Percentiles rank a stretch among this genome's conserved stretches.
Evolutionary conservation across 139 green algal species (phyloP).

Genomic region (Closterium sp.): DNA sequence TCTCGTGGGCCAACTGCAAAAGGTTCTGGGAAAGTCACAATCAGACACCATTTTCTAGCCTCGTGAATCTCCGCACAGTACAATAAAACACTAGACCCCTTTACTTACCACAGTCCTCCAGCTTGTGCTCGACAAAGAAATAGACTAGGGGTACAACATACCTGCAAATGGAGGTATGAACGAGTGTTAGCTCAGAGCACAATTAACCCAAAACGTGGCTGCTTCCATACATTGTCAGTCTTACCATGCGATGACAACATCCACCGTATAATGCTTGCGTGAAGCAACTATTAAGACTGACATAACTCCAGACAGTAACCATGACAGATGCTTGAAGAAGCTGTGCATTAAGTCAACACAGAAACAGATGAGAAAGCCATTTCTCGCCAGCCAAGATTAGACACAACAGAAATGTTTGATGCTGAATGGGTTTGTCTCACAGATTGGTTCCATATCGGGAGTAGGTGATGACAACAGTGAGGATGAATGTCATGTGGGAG

Average conservation of each 20-base stretch:
- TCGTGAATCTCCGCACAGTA: too few relatives aligned
- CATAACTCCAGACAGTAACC: neutral
- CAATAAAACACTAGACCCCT: neutral
- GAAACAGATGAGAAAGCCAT: too few relatives aligned
- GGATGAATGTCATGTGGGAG: slow-evolving; percentile 56
- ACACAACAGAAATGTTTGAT: too few relatives aligned
- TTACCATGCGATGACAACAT: slow-evolving; percentile 48
- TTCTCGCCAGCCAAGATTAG: too few relatives aligned
- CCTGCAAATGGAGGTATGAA: slow-evolving; percentile 11
- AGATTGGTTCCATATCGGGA: slow-evolving; percentile 70
- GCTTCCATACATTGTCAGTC: neutral
- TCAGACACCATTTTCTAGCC: too few relatives aligned
- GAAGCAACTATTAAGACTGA: slow-evolving; percentile 81
- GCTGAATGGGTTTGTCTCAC: too few relatives aligned
- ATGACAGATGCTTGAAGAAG: neutral
- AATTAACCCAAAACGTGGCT: neutral
- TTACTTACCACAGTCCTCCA: neutral
- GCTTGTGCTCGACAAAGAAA: slow-evolving; percentile 51
- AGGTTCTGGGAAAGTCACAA: neutral
- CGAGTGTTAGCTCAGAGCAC: neutral
- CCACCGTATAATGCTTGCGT: slow-evolving; percentile 84
- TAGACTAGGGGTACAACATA: slow-evolving; percentile 87
- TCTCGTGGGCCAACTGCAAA: neutral
- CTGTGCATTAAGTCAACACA: neutral
- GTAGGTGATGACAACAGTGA: slow-evolving; percentile 74